Evolutionary conservation across 2,329 filamentous ascomycete genomes (phyloP), one percentile per base, ranked within the genome.

Genomic region (Raffaelea arxii): DNA sequence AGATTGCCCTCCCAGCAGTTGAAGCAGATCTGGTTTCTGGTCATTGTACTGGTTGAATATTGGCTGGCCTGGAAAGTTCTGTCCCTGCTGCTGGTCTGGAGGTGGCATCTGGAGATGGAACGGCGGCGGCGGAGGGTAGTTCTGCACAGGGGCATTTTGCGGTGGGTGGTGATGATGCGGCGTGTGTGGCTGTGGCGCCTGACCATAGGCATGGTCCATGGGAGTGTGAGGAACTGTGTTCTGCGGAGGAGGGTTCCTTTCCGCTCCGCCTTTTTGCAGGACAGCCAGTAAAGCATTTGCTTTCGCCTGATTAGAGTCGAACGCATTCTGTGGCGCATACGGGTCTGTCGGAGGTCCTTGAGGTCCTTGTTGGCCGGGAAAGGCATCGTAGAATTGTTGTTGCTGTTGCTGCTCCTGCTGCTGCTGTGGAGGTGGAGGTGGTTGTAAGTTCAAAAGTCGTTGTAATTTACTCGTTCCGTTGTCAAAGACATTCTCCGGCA

Each of bases 161-260:
- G 63, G 59, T 14, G 72, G 67, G 43, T 75, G 72, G 47, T 75
- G 43, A 4, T 78, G 72, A 42, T 80, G 78, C 6, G 80, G 78
- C 37, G 74, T 77, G 36, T 65, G 67, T 14, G 80, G 77, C 56
- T 75, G 71, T 24, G 71, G 59, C 21, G 72, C 68, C 23, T 74
- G 68, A 5, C 61, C 58, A 43, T 69, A 62, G 18, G 69, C 66
- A 50, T 78, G 74, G 14, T 83, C 76, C 25, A 76, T 60, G 9
- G 78, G 74, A 5, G 75, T 77, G 43, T 71, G 70, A 37, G 68
- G 39, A 3, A 30, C 23, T 7, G 16, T 40, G 38, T 40, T 40
- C 3, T 4, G 5, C 21, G 40, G 10, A 4, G 40, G 4, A 16
- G 22, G 40, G n/a, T 7, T 36, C 48, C 21, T 49, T 47, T 37